Percentiles rank a stretch among this genome's conserved stretches.
Conservation (phyloP, 768 basidiomycete genomes). For the Suillus cothurnatus region DNA sequence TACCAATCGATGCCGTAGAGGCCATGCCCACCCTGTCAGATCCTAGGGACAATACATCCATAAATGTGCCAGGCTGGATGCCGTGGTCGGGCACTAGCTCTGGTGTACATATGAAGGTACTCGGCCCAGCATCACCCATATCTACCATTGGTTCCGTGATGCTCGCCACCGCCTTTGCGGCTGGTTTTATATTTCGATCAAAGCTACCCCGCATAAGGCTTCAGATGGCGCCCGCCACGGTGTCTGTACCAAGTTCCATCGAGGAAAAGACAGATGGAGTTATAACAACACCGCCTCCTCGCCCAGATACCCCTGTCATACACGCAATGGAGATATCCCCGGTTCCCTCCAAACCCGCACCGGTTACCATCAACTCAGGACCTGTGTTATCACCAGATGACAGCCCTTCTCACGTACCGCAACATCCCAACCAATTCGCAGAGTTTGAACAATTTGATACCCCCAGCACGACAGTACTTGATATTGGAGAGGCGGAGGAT, state of each 20-base stretch:
- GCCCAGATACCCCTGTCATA: constrained; percentile 2
- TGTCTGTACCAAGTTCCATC: neutral
- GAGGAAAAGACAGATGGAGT: constrained; percentile 5
- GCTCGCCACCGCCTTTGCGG: constrained; percentile 26
- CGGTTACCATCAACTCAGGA: constrained; percentile 2
- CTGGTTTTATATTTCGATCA: constrained; percentile 28
- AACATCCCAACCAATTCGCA: constrained; percentile 8
- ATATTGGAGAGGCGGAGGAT: constrained; percentile 52
- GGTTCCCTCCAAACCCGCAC: constrained; percentile 6
- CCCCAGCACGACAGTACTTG: constrained; percentile 16
- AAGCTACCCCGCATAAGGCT: constrained; percentile 16
- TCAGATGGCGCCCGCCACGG: constrained; percentile 13
- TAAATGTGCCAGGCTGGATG: constrained; percentile 17
- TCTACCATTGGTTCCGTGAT: constrained; percentile 25
- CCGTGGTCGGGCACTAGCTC: constrained; percentile 11
- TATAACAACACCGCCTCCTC: constrained; percentile 6
- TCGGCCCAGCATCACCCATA: constrained; percentile 18
- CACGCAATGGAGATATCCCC: constrained; percentile 2
- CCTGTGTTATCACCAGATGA: constrained; percentile 5
- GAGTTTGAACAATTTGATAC: constrained; percentile 17
- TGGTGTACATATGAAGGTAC: neutral
- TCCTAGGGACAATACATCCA: constrained; percentile 19
- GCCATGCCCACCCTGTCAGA: constrained; percentile 20
- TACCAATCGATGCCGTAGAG: constrained; percentile 17
- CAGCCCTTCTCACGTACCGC: constrained; percentile 8